These are phyloP conservation scores for Termitomyces sp. DNA, from an alignment of 768 basidiomycete genomes.

Conservation along the genomic window DNA sequence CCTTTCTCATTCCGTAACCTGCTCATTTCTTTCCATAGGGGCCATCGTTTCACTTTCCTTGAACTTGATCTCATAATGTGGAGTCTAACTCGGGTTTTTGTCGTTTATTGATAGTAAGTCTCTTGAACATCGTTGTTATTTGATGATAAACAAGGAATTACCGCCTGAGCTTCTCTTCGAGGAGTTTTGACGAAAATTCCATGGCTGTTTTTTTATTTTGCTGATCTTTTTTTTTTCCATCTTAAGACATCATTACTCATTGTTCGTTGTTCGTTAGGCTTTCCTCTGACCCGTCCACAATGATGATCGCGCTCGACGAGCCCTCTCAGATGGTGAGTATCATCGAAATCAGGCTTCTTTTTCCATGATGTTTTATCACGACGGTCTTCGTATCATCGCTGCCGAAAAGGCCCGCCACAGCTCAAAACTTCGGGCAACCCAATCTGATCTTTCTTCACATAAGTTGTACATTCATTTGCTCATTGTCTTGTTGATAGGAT, in stretches of 20 bases:
- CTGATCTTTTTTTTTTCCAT: constrained; percentile 39
- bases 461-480: not conserved
- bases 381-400: constrained; percentile 85
- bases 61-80: no score
- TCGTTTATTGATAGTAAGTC: constrained; percentile 31
- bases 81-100: no score
- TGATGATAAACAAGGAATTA: constrained; percentile 80
- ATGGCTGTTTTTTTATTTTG: constrained; percentile 72
- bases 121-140: constrained; percentile 13
- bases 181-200: constrained; percentile 68
- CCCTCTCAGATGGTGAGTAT: constrained; percentile 31
- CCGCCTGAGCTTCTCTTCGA: constrained; percentile 65
- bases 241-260: constrained; percentile 4
- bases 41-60: no score
- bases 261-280: not conserved
- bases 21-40: not conserved
- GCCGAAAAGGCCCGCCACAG: constrained; percentile 95
- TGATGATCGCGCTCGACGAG: not conserved
- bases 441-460: constrained; percentile 48
- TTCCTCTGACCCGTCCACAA: no score
- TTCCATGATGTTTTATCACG: constrained; percentile 78
- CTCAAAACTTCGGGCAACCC: constrained; percentile 84
- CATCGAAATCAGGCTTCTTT: not conserved
- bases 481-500: constrained; percentile 6
- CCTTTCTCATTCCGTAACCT: not conserved